phyloP scores from a whole-genome alignment of 345 rosid genomes.

The Schrenkiella parvula region DNA sequence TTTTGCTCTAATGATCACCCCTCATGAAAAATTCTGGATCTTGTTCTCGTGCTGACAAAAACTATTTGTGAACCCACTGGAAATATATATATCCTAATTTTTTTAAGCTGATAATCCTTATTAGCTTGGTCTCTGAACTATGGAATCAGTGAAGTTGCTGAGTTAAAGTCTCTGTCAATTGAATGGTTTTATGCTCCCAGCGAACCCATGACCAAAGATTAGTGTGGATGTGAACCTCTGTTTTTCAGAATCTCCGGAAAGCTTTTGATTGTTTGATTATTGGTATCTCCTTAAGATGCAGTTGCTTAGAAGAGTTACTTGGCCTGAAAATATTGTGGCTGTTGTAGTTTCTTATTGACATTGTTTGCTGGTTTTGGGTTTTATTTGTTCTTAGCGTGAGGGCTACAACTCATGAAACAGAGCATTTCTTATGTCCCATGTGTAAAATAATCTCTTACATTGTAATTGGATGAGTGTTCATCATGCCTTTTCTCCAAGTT shows the following conservation, averaged over 20 bases:
- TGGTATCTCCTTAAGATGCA: not conserved
- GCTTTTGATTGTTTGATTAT: not conserved
- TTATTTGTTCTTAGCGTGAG: not conserved
- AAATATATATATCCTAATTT: not conserved
- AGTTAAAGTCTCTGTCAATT: not conserved
- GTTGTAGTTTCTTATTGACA: not conserved
- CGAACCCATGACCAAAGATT: not conserved
- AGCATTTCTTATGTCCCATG: not conserved
- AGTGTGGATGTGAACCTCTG: not conserved
- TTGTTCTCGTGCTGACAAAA: not conserved
- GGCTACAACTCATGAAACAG: not conserved
- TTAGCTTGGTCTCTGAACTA: not conserved
- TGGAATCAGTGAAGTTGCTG: not conserved
- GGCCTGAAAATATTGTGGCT: not conserved
- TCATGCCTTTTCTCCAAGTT: not conserved
- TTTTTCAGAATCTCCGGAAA: not conserved
- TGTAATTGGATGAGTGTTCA: not conserved
- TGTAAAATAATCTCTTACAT: not conserved
- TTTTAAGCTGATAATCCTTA: not conserved
- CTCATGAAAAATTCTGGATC: slow-evolving; percentile 1
- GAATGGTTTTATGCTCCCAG: not conserved
- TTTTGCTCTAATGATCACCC: not conserved
- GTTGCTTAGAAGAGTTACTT: not conserved
- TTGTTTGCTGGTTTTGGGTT: not conserved
- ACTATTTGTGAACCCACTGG: not conserved